Evolutionary conservation across 805 yeast species (phyloP).

Genomic region (Lipomyces orientalis): DNA sequence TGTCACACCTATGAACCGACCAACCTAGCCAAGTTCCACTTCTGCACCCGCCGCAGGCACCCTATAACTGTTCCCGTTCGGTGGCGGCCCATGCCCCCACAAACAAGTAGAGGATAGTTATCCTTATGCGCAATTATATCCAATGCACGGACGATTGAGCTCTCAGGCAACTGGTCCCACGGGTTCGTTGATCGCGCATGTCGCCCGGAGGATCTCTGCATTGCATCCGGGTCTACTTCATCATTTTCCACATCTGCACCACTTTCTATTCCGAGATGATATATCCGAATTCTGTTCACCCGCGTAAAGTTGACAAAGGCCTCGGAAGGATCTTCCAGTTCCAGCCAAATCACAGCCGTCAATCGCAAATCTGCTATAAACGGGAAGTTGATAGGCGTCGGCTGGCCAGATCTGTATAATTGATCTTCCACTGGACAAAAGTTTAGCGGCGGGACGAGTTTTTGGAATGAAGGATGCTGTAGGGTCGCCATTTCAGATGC

Average conservation of each 20-base stretch:
- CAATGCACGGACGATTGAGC: conserved; percentile 77
- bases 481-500: conserved; percentile 40
- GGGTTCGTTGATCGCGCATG: conserved; percentile 64
- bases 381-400: conserved; percentile 89
- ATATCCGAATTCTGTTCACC: conserved; percentile 70
- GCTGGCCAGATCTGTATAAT: conserved; percentile 91
- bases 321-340: conserved; percentile 94
- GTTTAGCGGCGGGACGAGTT: conserved; percentile 91
- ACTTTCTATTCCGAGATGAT: conserved; percentile 80
- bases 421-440: conserved; percentile 93
- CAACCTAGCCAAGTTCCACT: conserved; percentile 86
- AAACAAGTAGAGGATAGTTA: conserved; percentile 85
- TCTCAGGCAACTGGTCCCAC: conserved; percentile 93
- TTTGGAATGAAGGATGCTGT: conserved; percentile 61
- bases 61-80: conserved; percentile 97
- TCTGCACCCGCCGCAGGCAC: conserved; percentile 86
- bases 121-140: conserved; percentile 72
- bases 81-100: conserved; percentile 99
- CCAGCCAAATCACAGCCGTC: conserved; percentile 88
- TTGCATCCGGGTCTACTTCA: conserved; percentile 10
- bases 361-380: conserved; percentile 76
- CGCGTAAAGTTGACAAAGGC: conserved; percentile 82
- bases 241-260: conserved; percentile 29
- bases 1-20: not conserved
- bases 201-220: not conserved